Conservation (phyloP, 345 rosid species). For the Populus tremula region DNA sequence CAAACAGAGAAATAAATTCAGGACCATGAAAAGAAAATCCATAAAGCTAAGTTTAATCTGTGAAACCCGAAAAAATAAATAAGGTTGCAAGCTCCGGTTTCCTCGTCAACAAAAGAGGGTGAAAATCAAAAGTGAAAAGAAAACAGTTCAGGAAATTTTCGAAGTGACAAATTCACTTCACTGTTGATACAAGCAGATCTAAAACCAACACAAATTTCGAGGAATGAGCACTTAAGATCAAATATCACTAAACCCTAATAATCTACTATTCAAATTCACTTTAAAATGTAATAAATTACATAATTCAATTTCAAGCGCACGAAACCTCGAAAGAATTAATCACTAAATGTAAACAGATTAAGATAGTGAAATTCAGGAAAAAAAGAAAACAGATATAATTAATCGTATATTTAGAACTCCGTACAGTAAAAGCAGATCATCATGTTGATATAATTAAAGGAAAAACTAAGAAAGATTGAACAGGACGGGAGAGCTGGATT, state of each 20-base stretch:
- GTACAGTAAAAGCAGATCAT: background rate
- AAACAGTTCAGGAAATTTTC: background rate
- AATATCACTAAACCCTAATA: background rate
- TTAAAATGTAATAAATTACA: background rate
- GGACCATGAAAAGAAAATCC: background rate
- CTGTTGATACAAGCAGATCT: background rate
- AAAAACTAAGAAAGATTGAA: background rate
- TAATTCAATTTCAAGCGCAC: background rate
- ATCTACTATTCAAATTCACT: background rate
- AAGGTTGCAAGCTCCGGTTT: background rate
- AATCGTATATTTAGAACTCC: background rate
- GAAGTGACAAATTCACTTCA: background rate
- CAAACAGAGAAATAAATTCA: background rate
- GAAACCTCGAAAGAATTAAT: background rate
- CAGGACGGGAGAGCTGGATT: background rate
- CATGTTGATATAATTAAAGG: background rate
- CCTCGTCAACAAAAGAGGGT: background rate
- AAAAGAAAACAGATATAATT: background rate
- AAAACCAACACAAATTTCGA: background rate
- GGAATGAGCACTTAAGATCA: background rate
- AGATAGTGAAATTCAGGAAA: background rate
- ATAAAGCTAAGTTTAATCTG: constrained; percentile 9
- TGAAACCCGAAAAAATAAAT: background rate
- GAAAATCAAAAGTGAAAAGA: background rate
- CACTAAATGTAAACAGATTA: background rate